These are phyloP conservation scores for Hypoxylon rickii DNA, from an alignment of 495 filamentous ascomycete genomes.

Conservation along the genomic window DNA sequence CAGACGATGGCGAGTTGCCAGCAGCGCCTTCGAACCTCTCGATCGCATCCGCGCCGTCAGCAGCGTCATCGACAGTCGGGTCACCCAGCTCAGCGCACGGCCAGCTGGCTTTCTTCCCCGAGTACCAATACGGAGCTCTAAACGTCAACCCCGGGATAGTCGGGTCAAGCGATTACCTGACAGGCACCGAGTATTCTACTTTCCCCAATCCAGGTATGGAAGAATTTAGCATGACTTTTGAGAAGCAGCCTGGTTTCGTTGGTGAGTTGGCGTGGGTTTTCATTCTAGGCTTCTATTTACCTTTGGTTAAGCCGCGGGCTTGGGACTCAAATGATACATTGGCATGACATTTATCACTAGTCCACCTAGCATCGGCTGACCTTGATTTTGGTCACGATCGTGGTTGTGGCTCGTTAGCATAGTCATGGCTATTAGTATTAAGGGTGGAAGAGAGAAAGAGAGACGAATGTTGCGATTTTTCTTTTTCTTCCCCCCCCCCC, in stretches of 20 bases:
- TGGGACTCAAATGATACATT: no score
- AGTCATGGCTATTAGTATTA: no score
- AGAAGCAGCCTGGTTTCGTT: constrained; percentile 66
- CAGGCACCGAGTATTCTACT: constrained; percentile 61
- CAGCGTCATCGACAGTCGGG: constrained; percentile 78
- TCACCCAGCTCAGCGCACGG: constrained; percentile 75
- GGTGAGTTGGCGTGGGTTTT: constrained; percentile 69
- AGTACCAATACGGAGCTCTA: constrained; percentile 68
- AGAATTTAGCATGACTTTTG: constrained; percentile 59
- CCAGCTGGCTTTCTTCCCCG: constrained; percentile 59
- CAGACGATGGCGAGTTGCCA: constrained; percentile 54
- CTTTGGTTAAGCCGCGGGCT: not conserved
- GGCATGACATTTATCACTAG: no score
- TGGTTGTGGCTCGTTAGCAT: no score
- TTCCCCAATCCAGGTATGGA: constrained; percentile 51
- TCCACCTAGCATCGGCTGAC: not conserved
- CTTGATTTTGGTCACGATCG: no score
- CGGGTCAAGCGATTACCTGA: constrained; percentile 60
- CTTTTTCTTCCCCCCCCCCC: no score
- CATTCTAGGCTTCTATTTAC: constrained; percentile 33
- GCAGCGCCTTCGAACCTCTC: constrained; percentile 64
- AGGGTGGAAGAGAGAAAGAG: not conserved
- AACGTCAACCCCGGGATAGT: constrained; percentile 71
- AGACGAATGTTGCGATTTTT: constrained; percentile 44
- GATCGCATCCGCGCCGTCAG: constrained; percentile 75